Conservation (phyloP, 176 grass and related monocot genomes). For the Musa itinerans region DNA sequence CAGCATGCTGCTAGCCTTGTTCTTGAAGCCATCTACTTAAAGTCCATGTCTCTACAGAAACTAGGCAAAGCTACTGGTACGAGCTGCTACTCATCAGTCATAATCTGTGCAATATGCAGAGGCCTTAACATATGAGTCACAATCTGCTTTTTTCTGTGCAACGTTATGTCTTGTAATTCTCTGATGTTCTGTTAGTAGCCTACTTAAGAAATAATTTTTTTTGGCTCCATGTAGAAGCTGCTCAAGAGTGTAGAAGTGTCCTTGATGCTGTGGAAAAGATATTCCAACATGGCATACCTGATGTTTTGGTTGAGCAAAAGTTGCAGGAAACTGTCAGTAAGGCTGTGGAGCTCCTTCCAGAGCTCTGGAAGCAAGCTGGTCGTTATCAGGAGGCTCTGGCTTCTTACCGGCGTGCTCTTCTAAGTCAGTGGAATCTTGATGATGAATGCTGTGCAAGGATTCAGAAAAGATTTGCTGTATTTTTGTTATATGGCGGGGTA, state of each 20-base stretch:
- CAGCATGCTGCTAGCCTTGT: slow-evolving; percentile 92
- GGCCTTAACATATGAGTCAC: background rate
- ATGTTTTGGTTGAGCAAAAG: slow-evolving; percentile 78
- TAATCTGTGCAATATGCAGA: background rate
- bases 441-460: slow-evolving; percentile 66
- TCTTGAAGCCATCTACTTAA: slow-evolving; percentile 97
- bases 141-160: background rate
- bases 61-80: slow-evolving; percentile 72
- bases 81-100: slow-evolving; percentile 16
- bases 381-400: slow-evolving; percentile 56
- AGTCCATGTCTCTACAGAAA: slow-evolving; percentile 90
- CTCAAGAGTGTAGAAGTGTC: slow-evolving; percentile 74
- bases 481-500: slow-evolving; percentile 65
- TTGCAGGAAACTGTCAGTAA: slow-evolving; percentile 84
- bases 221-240: slow-evolving; percentile 56
- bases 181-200: background rate
- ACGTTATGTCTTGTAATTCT: background rate
- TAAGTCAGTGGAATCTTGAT: slow-evolving; percentile 85
- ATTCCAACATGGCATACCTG: slow-evolving; percentile 81
- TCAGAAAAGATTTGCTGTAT: slow-evolving; percentile 79
- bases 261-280: slow-evolving; percentile 92
- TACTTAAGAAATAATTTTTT: background rate
- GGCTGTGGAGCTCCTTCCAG: slow-evolving; percentile 84
- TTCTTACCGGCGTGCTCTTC: slow-evolving; percentile 78
- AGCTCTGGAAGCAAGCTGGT: slow-evolving; percentile 85